Conservation (phyloP, 2,329 filamentous ascomycete species). For the Fusarium sp. region DNA sequence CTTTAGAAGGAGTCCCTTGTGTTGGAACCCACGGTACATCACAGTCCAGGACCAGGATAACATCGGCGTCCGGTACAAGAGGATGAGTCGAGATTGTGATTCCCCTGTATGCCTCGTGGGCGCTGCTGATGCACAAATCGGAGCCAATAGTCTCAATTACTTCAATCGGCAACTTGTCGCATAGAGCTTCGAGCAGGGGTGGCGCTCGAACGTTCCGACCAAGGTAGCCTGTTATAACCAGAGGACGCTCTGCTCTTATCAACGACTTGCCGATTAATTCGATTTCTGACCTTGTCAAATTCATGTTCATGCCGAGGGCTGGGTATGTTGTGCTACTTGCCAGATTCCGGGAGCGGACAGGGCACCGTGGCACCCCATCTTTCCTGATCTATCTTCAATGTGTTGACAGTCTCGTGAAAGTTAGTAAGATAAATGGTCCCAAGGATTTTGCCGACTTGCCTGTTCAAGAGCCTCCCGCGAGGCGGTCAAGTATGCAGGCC, state of each 20-base stretch:
- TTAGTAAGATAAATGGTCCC: background rate
- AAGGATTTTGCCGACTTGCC: background rate
- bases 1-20: background rate
- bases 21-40: slow-evolving; percentile 33
- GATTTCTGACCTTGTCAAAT: too few relatives aligned
- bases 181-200: too few relatives aligned
- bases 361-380: background rate
- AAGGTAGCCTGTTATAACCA: slow-evolving; percentile 22
- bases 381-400: background rate
- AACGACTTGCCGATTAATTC: background rate
- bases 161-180: too few relatives aligned
- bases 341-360: too few relatives aligned
- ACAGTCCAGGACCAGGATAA: slow-evolving; percentile 22
- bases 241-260: background rate
- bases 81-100: background rate
- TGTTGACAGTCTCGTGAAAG: background rate
- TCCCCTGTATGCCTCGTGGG: too few relatives aligned
- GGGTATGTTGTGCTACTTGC: too few relatives aligned
- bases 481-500: slow-evolving; percentile 44
- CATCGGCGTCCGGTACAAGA: slow-evolving; percentile 5
- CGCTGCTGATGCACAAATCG: too few relatives aligned
- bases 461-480: slow-evolving; percentile 43
- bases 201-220: slow-evolving; percentile 1
- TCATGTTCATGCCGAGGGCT: too few relatives aligned
- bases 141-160: too few relatives aligned